These are phyloP conservation scores for Cladosporium sphaerospermum DNA, from an alignment of 2,329 filamentous ascomycete species.

Conservation along the genomic window DNA sequence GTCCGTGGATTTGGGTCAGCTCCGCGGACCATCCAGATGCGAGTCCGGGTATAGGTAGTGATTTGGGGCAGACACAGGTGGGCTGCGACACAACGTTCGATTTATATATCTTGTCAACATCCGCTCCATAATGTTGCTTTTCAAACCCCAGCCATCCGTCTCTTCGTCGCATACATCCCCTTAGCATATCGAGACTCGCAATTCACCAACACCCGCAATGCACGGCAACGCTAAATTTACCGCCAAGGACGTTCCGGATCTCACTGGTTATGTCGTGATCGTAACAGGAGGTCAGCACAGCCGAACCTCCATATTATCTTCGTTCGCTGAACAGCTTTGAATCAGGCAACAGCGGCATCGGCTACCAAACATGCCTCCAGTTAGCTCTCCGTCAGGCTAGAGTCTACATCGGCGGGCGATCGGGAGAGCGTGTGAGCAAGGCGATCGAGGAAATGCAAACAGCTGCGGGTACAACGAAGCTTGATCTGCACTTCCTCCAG, in stretches of 20 bases:
- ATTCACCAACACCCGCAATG: background rate
- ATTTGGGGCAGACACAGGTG: too few relatives aligned
- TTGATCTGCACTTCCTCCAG: constrained; percentile 6
- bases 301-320: too few relatives aligned
- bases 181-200: too few relatives aligned
- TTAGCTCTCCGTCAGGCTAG: constrained; percentile 1
- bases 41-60: too few relatives aligned
- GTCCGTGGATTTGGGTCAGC: too few relatives aligned
- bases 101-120: too few relatives aligned
- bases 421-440: constrained; percentile 1
- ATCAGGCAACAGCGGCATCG: background rate
- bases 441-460: constrained; percentile 1
- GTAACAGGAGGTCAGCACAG: background rate
- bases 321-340: too few relatives aligned
- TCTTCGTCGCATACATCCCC: too few relatives aligned
- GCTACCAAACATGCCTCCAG: background rate
- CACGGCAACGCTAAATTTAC: background rate
- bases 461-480: background rate
- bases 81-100: too few relatives aligned
- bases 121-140: too few relatives aligned
- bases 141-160: too few relatives aligned
- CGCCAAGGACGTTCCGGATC: background rate
- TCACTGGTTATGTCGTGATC: background rate
- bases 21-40: too few relatives aligned
- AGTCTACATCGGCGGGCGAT: constrained; percentile 6